phyloP scores from a whole-genome alignment of 768 basidiomycete species.

The Mycena kentingensis region DNA sequence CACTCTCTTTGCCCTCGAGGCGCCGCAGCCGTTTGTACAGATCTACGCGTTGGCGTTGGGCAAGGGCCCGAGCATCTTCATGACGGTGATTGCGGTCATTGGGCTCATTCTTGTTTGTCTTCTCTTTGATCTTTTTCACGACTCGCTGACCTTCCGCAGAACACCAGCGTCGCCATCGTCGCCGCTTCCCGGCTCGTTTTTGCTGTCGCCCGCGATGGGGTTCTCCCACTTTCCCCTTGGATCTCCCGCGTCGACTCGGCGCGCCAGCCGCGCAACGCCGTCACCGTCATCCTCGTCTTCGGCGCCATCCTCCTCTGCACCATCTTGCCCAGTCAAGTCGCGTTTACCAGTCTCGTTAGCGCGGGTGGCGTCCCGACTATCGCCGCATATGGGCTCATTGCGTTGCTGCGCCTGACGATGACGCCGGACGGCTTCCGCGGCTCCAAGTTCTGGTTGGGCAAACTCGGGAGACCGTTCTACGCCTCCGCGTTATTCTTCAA shows the following conservation, averaged over 20 bases:
- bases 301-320: constrained; percentile 77
- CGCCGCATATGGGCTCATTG: constrained; percentile 84
- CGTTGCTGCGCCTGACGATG: constrained; percentile 71
- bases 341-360: constrained; percentile 88
- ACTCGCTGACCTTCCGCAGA: constrained; percentile 44
- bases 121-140: not conserved
- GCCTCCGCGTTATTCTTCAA: constrained; percentile 71
- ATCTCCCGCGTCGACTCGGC: constrained; percentile 70
- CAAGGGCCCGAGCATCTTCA: constrained; percentile 76
- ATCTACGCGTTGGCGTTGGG: constrained; percentile 85
- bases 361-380: constrained; percentile 87
- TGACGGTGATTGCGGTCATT: constrained; percentile 81
- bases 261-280: constrained; percentile 82
- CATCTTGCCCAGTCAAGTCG: constrained; percentile 87
- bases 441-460: constrained; percentile 74
- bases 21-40: constrained; percentile 91
- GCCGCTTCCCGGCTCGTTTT: constrained; percentile 88
- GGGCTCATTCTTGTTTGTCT: constrained; percentile 79
- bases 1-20: constrained; percentile 69
- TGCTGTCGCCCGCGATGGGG: constrained; percentile 93
- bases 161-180: constrained; percentile 84
- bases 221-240: constrained; percentile 82
- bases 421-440: constrained; percentile 75
- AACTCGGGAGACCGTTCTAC: constrained; percentile 68
- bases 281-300: constrained; percentile 85